Base-by-base conservation (phyloP, 352 stramenopile genomes). In the Phytophthora tubulina region DNA sequence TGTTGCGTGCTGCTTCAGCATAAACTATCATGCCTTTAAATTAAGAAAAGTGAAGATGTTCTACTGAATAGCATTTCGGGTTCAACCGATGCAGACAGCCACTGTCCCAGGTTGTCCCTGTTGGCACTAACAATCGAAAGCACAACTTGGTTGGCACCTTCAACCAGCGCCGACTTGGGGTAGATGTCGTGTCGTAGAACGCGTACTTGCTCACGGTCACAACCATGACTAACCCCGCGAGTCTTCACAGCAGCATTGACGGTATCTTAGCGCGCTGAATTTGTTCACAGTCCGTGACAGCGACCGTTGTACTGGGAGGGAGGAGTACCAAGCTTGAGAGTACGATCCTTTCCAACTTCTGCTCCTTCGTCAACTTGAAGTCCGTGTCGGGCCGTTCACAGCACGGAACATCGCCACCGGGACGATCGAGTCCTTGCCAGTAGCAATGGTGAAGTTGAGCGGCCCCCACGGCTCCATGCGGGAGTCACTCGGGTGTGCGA, bases 341-440 rank as follows among this genome's bases (percentile, higher is more conserved):
- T 85, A 11, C 74, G 72, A 3, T 70, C 17, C 15, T 51, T 65
- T 8, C 69, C 46, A 0, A 74, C 21, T 27, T 61, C 57, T 89
- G 70, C 7, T 71, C 48, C 7, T 58, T 68, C 1, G 70, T 81
- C 11, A 89, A 51, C 42, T 64, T 49, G 46, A 87, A 89, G 0
- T 71, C 70, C 4, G 70, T 79, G 44, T 72, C 3, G 78, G 81
- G 44, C 85, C 78, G 57, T 89, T 89, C 32, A 86, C 73, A 15
- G 57, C 66, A 15, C 81, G 81, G 54, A 89, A 89, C 32, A 82
- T 74, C 14, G 72, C 81, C 67, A 87, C 79, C 1, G 81, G 81
- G 51, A 89, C 87, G 51, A 57, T 17, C 0, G 42, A 52, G 48
- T 75, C 71, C 5, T 66, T 63, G 55, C 81, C 73, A 0, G 46